Percentiles rank a stretch among this genome's conserved stretches.
phyloP scores from a whole-genome alignment of 805 yeast species.

The Yarrowia hollandica region DNA sequence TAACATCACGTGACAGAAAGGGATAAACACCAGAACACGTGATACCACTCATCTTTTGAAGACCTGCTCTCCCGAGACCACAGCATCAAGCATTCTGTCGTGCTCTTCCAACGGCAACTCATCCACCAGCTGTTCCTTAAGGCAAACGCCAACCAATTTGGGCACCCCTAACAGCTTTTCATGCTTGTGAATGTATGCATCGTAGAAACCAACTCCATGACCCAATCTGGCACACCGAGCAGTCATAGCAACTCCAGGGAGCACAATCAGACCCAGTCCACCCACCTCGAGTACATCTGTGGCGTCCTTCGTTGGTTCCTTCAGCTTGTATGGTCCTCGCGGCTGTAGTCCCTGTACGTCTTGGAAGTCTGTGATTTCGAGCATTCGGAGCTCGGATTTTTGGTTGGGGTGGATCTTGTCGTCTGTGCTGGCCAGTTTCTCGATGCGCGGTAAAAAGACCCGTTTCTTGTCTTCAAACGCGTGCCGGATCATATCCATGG shows the following conservation, averaged over 20 bases:
- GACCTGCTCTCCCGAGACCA: conserved; percentile 53
- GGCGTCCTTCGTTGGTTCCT: conserved; percentile 58
- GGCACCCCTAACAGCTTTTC: conserved; percentile 34
- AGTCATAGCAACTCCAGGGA: conserved; percentile 87
- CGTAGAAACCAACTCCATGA: conserved; percentile 93
- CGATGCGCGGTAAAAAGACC: conserved; percentile 44
- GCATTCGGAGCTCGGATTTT: conserved; percentile 54
- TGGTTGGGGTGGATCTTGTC: conserved; percentile 36
- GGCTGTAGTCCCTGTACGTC: conserved; percentile 56
- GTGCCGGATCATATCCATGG: conserved; percentile 52
- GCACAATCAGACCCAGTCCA: conserved; percentile 67
- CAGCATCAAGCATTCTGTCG: conserved; percentile 59
- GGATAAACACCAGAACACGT: neutral
- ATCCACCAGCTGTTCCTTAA: conserved; percentile 60
- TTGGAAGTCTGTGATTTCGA: conserved; percentile 47
- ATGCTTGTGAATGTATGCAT: conserved; percentile 54
- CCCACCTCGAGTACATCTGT: conserved; percentile 37
- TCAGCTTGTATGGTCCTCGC: conserved; percentile 62
- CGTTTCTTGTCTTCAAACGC: conserved; percentile 48
- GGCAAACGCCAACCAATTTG: conserved; percentile 57
- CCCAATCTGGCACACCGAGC: conserved; percentile 61
- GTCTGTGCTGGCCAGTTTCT: conserved; percentile 45
- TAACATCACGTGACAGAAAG: too few relatives aligned
- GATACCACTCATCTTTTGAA: too few relatives aligned
- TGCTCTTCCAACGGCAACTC: conserved; percentile 60